Conservation (phyloP, 129 eudicot species). For the Lonicera japonica region DNA sequence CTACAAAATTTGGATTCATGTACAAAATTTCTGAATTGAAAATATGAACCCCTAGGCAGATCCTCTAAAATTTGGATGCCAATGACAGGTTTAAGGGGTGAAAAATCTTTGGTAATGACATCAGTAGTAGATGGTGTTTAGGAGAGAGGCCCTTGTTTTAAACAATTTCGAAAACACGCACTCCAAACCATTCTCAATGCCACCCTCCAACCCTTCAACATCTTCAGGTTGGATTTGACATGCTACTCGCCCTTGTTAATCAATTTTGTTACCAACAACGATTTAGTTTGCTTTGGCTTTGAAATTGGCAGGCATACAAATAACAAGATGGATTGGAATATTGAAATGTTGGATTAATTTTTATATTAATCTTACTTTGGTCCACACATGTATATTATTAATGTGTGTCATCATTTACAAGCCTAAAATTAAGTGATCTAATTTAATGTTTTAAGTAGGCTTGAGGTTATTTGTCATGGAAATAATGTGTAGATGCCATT, state of each 20-base stretch:
- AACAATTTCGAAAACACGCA: conserved; percentile 9
- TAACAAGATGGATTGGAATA: neutral
- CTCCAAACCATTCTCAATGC: conserved; percentile 16
- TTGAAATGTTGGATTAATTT: too few species aligned
- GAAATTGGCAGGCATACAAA: conserved; percentile 3
- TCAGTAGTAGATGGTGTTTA: conserved; percentile 12
- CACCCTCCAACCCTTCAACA: conserved; percentile 9
- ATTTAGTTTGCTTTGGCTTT: conserved; percentile 4
- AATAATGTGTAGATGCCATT: too few species aligned
- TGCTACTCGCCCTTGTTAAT: neutral
- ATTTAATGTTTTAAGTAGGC: too few species aligned
- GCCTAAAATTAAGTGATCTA: too few species aligned
- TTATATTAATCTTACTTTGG: too few species aligned
- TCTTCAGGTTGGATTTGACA: neutral
- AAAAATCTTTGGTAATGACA: neutral
- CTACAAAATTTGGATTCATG: too few species aligned
- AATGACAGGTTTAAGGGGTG: neutral
- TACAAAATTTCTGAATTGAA: neutral
- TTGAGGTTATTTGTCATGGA: too few species aligned
- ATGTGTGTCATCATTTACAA: too few species aligned
- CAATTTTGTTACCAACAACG: conserved; percentile 6
- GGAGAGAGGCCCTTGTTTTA: conserved; percentile 17
- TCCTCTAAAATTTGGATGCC: neutral
- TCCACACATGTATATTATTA: too few species aligned
- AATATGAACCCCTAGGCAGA: neutral